phyloP scores from a whole-genome alignment of 257 asterid genomes.

The Anisodus tanguticus region DNA sequence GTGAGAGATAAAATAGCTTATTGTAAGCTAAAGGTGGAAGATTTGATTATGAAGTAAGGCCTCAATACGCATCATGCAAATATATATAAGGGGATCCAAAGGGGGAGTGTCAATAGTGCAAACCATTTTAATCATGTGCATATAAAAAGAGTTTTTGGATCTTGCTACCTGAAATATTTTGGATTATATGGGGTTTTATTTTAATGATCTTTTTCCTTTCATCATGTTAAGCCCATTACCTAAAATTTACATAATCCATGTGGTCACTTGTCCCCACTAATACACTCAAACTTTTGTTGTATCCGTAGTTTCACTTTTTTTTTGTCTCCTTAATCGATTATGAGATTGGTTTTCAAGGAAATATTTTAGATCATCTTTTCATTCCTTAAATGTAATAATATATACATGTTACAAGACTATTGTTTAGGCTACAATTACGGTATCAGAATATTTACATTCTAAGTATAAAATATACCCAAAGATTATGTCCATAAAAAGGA shows the following conservation, averaged over 20 bases:
- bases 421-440: no score
- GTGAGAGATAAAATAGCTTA: not conserved
- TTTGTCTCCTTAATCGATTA: not conserved
- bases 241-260: slow-evolving; percentile 9
- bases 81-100: slow-evolving; percentile 24
- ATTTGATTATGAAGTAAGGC: slow-evolving; percentile 23
- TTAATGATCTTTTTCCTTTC: not conserved
- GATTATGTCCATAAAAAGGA: no score
- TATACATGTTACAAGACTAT: no score
- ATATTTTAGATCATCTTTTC: no score
- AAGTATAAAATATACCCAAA: no score
- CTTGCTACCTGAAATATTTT: not conserved
- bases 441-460: no score
- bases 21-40: not conserved
- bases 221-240: slow-evolving; percentile 17
- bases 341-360: not conserved
- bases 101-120: slow-evolving; percentile 14
- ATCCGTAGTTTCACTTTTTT: not conserved
- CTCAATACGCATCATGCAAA: not conserved
- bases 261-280: slow-evolving; percentile 6
- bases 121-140: not conserved
- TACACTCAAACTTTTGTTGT: not conserved
- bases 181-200: not conserved
- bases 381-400: no score
- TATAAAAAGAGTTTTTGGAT: not conserved